Evolutionary conservation across 2,329 filamentous ascomycete genomes (phyloP).

Genomic region (Pseudogymnoascus destructans): DNA sequence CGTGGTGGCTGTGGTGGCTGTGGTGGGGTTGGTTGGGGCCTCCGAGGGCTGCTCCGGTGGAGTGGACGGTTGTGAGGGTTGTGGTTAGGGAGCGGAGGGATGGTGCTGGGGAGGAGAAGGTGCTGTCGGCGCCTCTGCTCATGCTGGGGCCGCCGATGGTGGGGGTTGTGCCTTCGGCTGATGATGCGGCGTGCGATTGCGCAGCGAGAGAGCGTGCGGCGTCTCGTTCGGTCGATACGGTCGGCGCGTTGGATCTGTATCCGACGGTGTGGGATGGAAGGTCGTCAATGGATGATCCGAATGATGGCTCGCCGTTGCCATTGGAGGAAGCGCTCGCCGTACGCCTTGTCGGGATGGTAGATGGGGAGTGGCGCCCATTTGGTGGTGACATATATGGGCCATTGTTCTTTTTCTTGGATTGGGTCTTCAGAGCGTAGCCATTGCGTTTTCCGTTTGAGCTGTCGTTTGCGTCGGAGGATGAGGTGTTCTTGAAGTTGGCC

Average conservation of each 20-base stretch:
- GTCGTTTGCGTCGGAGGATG: slow-evolving; percentile 40
- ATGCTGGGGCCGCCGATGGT: slow-evolving; percentile 53
- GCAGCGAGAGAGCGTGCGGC: slow-evolving; percentile 61
- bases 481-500: slow-evolving; percentile 64
- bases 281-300: slow-evolving; percentile 47
- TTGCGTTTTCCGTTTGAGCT: slow-evolving; percentile 31
- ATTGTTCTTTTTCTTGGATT: slow-evolving; percentile 54
- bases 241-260: slow-evolving; percentile 45
- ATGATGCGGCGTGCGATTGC: slow-evolving; percentile 57
- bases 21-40: slow-evolving; percentile 37
- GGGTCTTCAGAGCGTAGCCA: slow-evolving; percentile 30
- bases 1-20: slow-evolving; percentile 20
- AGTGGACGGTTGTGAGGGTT: slow-evolving; percentile 76
- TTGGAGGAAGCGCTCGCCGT: slow-evolving; percentile 39
- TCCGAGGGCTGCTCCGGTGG: slow-evolving; percentile 44
- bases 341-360: slow-evolving; percentile 40
- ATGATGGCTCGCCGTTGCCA: slow-evolving; percentile 44
- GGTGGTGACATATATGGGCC: slow-evolving; percentile 71
- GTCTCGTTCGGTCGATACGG: slow-evolving; percentile 72
- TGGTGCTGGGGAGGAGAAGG: slow-evolving; percentile 71
- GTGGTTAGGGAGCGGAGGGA: slow-evolving; percentile 71
- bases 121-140: slow-evolving; percentile 58
- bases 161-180: slow-evolving; percentile 58
- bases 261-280: slow-evolving; percentile 46
- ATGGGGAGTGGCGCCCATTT: slow-evolving; percentile 39